A percentile compares a stretch with the other conserved stretches of the same genome.
Conservation (phyloP, 2,329 filamentous ascomycete species). For the Ilyonectria sp. region DNA sequence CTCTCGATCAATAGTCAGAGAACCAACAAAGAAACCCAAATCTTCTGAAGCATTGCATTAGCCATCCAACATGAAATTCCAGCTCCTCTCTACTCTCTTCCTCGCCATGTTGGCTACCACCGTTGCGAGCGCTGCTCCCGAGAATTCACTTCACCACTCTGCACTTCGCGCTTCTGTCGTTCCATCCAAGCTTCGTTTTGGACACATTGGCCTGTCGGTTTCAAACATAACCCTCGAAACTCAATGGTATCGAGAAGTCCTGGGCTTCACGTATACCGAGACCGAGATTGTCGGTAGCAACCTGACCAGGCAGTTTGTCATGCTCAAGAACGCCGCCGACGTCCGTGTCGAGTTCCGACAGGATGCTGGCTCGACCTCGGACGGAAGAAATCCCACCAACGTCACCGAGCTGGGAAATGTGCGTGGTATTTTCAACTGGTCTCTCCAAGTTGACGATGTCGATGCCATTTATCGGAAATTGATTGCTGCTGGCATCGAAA, state of each 20-base stretch:
- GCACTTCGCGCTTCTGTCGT: background rate
- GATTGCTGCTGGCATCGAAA: background rate
- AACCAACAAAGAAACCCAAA: background rate
- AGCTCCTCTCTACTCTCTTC: conserved; percentile 2
- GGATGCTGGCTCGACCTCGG: background rate
- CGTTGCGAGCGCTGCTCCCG: background rate
- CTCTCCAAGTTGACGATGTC: conserved; percentile 9
- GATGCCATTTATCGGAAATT: background rate
- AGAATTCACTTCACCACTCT: background rate
- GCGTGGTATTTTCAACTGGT: conserved; percentile 10
- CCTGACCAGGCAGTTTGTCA: conserved; percentile 4
- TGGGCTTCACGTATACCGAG: conserved; percentile 12
- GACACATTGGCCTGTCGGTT: conserved; percentile 5
- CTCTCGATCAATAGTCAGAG: background rate
- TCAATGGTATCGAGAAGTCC: conserved; percentile 2
- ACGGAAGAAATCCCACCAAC: conserved; percentile 3
- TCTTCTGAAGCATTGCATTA: background rate
- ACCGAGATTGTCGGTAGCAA: conserved; percentile 10
- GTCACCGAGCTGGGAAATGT: conserved; percentile 5
- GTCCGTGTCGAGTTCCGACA: conserved; percentile 10
- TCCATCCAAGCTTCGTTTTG: conserved; percentile 5
- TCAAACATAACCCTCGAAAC: conserved; percentile 13
- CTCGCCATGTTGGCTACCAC: background rate
- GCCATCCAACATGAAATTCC: background rate
- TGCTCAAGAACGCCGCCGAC: conserved; percentile 10